Percentiles rank a stretch among this genome's conserved stretches.
Conservation (phyloP, 495 filamentous ascomycete species). For the Podospora anserina region DNA sequence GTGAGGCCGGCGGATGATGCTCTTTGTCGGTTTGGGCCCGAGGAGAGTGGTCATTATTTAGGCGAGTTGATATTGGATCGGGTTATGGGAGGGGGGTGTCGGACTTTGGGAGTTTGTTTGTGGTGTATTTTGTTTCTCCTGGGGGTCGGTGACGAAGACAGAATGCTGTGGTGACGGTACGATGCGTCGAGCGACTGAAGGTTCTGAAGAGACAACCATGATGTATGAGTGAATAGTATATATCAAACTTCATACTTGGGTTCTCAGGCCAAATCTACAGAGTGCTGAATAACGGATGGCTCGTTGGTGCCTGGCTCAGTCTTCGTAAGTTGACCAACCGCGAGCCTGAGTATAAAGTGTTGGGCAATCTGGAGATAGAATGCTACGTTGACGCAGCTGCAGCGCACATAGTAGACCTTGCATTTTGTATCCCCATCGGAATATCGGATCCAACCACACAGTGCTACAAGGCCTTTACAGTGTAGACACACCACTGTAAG, state of each 20-base stretch:
- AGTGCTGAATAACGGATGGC: background rate
- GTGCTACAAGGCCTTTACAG: background rate
- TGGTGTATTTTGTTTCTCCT: background rate
- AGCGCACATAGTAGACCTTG: background rate
- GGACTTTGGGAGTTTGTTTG: too few species aligned
- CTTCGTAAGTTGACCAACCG: background rate
- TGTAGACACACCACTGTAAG: background rate
- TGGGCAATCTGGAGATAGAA: background rate
- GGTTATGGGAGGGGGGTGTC: too few species aligned
- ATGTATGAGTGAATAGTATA: too few species aligned
- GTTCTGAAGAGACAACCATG: too few species aligned
- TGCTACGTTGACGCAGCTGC: background rate
- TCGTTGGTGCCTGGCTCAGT: background rate
- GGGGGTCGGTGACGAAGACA: too few species aligned
- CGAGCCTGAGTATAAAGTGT: background rate
- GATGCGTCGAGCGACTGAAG: too few species aligned
- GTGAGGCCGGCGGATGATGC: too few species aligned
- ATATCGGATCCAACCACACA: background rate
- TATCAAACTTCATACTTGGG: too few species aligned
- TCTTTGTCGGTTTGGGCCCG: too few species aligned
- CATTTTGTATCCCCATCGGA: background rate
- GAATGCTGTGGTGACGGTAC: too few species aligned
- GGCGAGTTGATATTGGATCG: too few species aligned
- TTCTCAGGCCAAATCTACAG: background rate
- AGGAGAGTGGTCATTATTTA: too few species aligned